phyloP scores from a whole-genome alignment of 495 filamentous ascomycete genomes.

The Daldinia vernicosa region DNA sequence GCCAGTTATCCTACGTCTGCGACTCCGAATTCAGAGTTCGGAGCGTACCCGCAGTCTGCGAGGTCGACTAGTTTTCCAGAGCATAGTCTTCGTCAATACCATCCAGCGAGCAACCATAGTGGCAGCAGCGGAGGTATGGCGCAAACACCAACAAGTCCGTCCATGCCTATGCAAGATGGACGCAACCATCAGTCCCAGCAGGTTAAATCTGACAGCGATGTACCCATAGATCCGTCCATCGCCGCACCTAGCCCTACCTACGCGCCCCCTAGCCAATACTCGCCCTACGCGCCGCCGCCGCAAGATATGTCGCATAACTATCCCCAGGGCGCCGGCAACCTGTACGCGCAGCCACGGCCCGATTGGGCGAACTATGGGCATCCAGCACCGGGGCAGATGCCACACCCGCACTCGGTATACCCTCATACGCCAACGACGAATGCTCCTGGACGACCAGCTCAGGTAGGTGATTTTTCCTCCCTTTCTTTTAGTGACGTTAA shows the following conservation, averaged over 20 bases:
- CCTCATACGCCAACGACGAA: conserved; percentile 65
- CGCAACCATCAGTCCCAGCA: conserved; percentile 73
- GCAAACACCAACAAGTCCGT: conserved; percentile 95
- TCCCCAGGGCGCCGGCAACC: conserved; percentile 59
- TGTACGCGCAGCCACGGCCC: conserved; percentile 76
- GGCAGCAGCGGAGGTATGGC: conserved; percentile 90
- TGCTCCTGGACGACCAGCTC: conserved; percentile 67
- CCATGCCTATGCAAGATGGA: conserved; percentile 80
- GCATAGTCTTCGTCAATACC: conserved; percentile 76
- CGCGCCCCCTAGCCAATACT: conserved; percentile 75
- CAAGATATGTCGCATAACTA: conserved; percentile 85
- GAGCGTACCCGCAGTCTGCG: conserved; percentile 77
- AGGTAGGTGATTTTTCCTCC: conserved; percentile 68
- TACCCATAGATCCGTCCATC: conserved; percentile 99
- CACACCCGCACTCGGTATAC: conserved; percentile 55
- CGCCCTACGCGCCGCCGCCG: conserved; percentile 81
- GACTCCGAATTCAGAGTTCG: conserved; percentile 90
- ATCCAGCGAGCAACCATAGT: conserved; percentile 74
- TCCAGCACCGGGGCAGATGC: conserved; percentile 60
- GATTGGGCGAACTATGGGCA: conserved; percentile 83
- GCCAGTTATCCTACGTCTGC: conserved; percentile 75
- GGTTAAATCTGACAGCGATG: conserved; percentile 91
- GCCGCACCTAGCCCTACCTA: conserved; percentile 92
- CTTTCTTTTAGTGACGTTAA: not conserved
- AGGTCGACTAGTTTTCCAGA: conserved; percentile 81